A percentile compares a stretch with the other conserved stretches of the same genome.
Evolutionary conservation across 1,284 basidiomycete genomes (phyloP).

Genomic region (Rugosomyces carneus): DNA sequence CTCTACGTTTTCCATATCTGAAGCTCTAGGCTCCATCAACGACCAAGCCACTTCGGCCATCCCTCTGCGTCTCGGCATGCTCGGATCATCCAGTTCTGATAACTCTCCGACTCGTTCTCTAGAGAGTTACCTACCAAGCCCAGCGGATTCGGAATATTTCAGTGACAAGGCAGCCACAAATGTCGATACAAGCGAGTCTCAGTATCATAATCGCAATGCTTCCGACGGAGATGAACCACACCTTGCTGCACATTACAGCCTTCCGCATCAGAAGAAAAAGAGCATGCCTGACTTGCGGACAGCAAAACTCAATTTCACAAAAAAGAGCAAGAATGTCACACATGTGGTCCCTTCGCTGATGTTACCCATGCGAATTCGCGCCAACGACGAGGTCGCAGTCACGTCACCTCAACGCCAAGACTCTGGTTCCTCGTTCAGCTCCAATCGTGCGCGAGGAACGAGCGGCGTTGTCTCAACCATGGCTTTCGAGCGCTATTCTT

Average conservation of each 20-base stretch:
- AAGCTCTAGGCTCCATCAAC: conserved; percentile 21
- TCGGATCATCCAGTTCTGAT: conserved; percentile 33
- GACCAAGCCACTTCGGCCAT: conserved; percentile 37
- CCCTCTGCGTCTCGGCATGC: conserved; percentile 44
- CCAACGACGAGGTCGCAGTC: conserved; percentile 34
- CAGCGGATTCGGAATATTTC: conserved; percentile 46
- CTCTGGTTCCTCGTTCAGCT: conserved; percentile 36
- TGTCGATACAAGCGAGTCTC: conserved; percentile 6
- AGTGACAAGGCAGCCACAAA: conserved; percentile 23
- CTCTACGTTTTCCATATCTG: conserved; percentile 42
- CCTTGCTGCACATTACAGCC: conserved; percentile 28
- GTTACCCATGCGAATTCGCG: conserved; percentile 14
- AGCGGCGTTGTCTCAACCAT: conserved; percentile 46
- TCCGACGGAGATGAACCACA: conserved; percentile 44
- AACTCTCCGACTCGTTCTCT: conserved; percentile 49
- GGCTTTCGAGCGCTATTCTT: conserved; percentile 83
- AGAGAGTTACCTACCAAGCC: conserved; percentile 53
- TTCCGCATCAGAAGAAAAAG: conserved; percentile 57
- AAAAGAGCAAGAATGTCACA: conserved; percentile 21
- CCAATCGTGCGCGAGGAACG: conserved; percentile 26
- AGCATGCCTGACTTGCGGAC: conserved; percentile 84
- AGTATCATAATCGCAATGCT: conserved; percentile 48
- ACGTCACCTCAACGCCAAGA: conserved; percentile 41
- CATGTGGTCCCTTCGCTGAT: conserved; percentile 11
- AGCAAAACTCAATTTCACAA: conserved; percentile 35